phyloP scores from a whole-genome alignment of 768 basidiomycete species.

The Pseudohyphozyma bogoriensis region DNA sequence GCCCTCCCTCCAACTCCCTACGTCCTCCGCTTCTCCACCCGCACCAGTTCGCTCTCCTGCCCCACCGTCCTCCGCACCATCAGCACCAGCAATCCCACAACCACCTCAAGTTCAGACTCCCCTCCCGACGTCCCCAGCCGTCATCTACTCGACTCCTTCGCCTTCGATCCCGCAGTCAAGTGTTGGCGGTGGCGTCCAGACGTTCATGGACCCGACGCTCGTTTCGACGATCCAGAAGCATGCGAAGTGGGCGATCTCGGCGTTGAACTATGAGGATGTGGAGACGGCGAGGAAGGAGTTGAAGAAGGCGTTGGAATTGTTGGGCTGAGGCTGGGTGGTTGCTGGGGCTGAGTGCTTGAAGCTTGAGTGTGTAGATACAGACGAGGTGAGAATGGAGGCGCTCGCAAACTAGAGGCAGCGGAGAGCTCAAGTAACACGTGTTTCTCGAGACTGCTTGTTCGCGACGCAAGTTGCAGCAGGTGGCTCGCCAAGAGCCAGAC shows the following conservation, averaged over 20 bases:
- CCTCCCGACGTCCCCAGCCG: neutral
- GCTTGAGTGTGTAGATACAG: too few relatives aligned
- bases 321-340: too few relatives aligned
- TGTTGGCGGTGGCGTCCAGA: neutral
- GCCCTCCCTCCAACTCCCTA: too few relatives aligned
- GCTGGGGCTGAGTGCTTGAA: too few relatives aligned
- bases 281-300: constrained; percentile 79
- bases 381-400: too few relatives aligned
- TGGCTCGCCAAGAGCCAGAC: too few relatives aligned
- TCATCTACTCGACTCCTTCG: constrained; percentile 2
- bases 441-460: too few relatives aligned
- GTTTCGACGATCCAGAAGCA: constrained; percentile 79
- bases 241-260: constrained; percentile 81
- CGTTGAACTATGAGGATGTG: constrained; percentile 90
- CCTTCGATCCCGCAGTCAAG: too few relatives aligned
- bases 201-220: constrained; percentile 41
- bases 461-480: too few relatives aligned
- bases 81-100: neutral
- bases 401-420: too few relatives aligned
- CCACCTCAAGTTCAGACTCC: neutral
- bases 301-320: constrained; percentile 52
- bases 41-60: constrained; percentile 8
- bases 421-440: too few relatives aligned
- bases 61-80: neutral
- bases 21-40: neutral